These are phyloP conservation scores for Arthrobotrys entomopaga DNA, from an alignment of 2,329 filamentous ascomycete species.

Conservation along the genomic window DNA sequence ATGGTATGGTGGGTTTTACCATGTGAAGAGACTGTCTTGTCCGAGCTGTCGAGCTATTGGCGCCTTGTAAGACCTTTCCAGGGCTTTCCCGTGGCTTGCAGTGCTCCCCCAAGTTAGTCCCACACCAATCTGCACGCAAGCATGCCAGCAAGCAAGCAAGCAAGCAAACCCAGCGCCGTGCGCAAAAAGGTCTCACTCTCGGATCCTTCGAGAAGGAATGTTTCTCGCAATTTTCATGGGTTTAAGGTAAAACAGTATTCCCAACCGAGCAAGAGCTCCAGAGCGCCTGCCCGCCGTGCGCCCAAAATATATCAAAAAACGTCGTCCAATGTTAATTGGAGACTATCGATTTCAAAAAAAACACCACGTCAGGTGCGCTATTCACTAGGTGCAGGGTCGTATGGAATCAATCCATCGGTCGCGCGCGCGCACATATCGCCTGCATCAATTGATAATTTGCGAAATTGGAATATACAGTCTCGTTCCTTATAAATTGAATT, in stretches of 20 bases:
- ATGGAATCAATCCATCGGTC: not conserved
- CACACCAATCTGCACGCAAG: not conserved
- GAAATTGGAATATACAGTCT: not conserved
- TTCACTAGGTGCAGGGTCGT: not conserved
- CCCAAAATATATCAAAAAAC: slow-evolving; percentile 5
- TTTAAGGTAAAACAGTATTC: slow-evolving; percentile 35
- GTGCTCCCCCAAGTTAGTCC: slow-evolving; percentile 3
- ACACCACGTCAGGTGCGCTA: slow-evolving; percentile 26
- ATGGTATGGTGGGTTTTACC: slow-evolving; percentile 8
- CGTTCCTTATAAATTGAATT: slow-evolving; percentile 1
- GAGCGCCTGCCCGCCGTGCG: slow-evolving; percentile 30
- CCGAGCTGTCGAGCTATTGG: slow-evolving; percentile 6
- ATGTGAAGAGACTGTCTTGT: slow-evolving; percentile 20
- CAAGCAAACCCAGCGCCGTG: not conserved
- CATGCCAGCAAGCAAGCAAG: not conserved
- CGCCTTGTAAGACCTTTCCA: slow-evolving; percentile 46
- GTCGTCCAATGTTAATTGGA: not conserved
- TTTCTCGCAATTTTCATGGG: slow-evolving; percentile 41
- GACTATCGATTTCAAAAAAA: not conserved
- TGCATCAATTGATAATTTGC: slow-evolving; percentile 7
- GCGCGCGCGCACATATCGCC: not conserved
- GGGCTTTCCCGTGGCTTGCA: slow-evolving; percentile 30
- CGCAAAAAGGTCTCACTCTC: slow-evolving; percentile 24
- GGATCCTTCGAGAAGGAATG: slow-evolving; percentile 42
- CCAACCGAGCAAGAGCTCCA: slow-evolving; percentile 52